Base-by-base conservation (phyloP, 441 rosid species). In the Eutrema salsugineum region DNA sequence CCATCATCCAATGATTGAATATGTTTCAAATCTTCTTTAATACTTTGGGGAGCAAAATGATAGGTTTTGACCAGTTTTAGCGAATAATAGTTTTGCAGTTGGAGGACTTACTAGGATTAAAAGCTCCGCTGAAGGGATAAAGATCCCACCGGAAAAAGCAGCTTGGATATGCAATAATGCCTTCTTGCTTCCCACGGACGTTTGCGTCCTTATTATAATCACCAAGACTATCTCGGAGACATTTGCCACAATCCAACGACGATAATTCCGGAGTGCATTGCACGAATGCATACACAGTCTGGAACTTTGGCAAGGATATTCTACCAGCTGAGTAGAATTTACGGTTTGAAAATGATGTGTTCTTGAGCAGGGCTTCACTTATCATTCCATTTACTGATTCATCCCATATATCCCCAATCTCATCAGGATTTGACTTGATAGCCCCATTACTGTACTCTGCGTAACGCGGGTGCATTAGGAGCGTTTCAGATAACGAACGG, bases 111-210 rank as follows among this genome's bases (percentile, higher is more conserved):
- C 48, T 6, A 2, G 3, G 10, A 15, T 9, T 8, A 4, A 62
- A 62, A 40, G 43, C 51, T 60, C 10, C 60, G 1, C 0, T 20
- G 56, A 62, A 72, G 19, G 70, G 69, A 3, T 36, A 1, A 20
- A 30, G 0, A 14, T 76, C 79, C 79, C 75, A 76, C 40, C 62
- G 35, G 33, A 55, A 63, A 1, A n/a, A 46, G 11, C 79, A 76
- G 15, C 8, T 28, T 12, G 75, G 62, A 0, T 1, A 35, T 9
- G 28, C 39, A 17, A 76, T 9, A n/a, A 16, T n/a, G 0, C 71
- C 67, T 28, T 67, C 63, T 20, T 17, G 38, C 6, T 0, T 22
- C 7, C 63, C 62, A 47, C 19, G 27, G 6, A 50, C n/a, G n/a
- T n/a, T n/a, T n/a, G n/a, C n/a, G n/a, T n/a, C n/a, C n/a, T n/a